Evolutionary conservation across 768 basidiomycete genomes (phyloP).

Genomic region (Russula virescens): DNA sequence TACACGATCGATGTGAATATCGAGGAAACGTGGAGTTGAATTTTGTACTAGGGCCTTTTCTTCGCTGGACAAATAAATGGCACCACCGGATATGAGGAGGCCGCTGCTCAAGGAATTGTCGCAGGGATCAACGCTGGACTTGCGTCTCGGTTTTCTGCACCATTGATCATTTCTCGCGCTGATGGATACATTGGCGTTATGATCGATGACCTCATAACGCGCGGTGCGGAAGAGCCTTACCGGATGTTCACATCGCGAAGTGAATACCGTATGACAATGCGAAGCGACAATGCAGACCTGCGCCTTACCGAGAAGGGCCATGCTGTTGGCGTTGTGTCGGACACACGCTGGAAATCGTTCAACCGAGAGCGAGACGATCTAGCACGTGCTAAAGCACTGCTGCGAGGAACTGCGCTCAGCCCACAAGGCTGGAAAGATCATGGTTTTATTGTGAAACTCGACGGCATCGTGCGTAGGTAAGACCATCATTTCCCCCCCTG

Average conservation of each 20-base stretch:
- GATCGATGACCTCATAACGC: constrained; percentile 85
- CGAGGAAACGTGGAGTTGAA: not conserved
- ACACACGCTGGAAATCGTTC: constrained; percentile 41
- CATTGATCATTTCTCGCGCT: constrained; percentile 68
- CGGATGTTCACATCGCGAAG: constrained; percentile 92
- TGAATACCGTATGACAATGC: constrained; percentile 83
- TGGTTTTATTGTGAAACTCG: constrained; percentile 39
- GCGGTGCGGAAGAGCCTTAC: constrained; percentile 89
- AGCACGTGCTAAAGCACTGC: constrained; percentile 31
- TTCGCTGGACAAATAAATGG: constrained; percentile 42
- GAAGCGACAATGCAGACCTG: constrained; percentile 85
- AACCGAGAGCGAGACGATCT: constrained; percentile 33
- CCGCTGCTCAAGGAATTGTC: constrained; percentile 83
- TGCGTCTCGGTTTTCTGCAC: constrained; percentile 46
- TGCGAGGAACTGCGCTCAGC: constrained; percentile 34
- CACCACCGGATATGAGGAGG: constrained; percentile 93
- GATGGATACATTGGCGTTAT: constrained; percentile 87
- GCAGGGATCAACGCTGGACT: constrained; percentile 88
- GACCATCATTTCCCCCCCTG: not conserved
- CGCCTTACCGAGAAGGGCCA: constrained; percentile 73
- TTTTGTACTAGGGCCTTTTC: constrained; percentile 32
- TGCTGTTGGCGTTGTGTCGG: constrained; percentile 38
- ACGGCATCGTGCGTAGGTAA: constrained; percentile 44
- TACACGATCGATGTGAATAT: constrained; percentile 23
- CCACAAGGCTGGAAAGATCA: constrained; percentile 43